Conservation (phyloP, 352 stramenopile species). For the Achlya hypogyna region DNA sequence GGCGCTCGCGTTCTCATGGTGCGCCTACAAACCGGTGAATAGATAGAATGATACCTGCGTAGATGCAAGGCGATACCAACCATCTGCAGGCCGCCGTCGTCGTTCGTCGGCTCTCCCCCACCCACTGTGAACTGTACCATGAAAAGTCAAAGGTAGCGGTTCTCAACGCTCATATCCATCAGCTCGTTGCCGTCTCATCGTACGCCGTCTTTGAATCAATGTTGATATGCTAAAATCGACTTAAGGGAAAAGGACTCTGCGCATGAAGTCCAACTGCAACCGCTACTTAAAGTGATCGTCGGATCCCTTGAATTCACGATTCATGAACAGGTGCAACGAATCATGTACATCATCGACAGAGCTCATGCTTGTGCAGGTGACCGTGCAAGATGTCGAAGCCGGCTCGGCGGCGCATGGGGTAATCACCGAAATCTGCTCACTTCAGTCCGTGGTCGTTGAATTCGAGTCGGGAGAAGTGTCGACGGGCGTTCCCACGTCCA, state of each 20-base stretch:
- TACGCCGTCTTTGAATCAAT: background rate
- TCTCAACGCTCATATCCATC: background rate
- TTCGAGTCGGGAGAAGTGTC: slow-evolving; percentile 12
- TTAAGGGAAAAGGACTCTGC: background rate
- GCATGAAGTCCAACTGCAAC: background rate
- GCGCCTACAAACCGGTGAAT: background rate
- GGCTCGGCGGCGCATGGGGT: background rate
- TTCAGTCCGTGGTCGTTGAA: slow-evolving; percentile 2
- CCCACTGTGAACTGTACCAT: background rate
- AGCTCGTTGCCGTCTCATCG: background rate
- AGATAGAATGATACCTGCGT: background rate
- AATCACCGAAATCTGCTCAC: background rate
- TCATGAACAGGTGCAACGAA: background rate
- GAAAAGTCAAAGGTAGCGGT: background rate
- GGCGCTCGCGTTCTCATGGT: slow-evolving; percentile 11
- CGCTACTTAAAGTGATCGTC: background rate
- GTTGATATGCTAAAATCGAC: background rate
- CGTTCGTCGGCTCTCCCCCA: background rate
- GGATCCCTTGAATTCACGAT: background rate
- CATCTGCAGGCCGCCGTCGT: background rate
- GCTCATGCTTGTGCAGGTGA: background rate
- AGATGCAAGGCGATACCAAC: background rate
- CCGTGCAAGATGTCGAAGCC: background rate
- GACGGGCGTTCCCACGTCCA: background rate
- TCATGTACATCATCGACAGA: background rate